phyloP scores from a whole-genome alignment of 352 stramenopile genomes.

The Phytophthora multivora region DNA sequence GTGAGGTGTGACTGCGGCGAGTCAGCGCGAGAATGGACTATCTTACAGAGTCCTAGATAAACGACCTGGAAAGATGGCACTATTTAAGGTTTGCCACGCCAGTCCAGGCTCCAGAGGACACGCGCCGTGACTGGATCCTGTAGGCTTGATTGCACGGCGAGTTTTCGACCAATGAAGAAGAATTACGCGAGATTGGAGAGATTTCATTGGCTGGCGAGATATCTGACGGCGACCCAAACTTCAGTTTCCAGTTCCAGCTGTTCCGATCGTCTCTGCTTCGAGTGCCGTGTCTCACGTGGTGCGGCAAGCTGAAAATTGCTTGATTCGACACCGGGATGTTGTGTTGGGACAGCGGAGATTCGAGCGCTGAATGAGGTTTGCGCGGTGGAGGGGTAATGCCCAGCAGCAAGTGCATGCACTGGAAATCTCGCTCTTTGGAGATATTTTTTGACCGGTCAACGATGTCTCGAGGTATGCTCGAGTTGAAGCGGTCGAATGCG shows the following conservation, averaged over 20 bases:
- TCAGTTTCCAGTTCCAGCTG: conserved; percentile 24
- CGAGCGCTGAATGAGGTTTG: not conserved
- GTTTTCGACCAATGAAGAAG: not conserved
- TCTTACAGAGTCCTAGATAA: not conserved
- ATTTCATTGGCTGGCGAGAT: not conserved
- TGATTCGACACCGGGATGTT: no score
- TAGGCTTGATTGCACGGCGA: conserved; percentile 4
- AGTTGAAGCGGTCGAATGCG: not conserved
- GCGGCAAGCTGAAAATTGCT: not conserved
- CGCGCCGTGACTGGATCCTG: conserved; percentile 21
- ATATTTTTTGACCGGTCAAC: not conserved
- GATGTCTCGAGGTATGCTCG: not conserved
- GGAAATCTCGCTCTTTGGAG: not conserved
- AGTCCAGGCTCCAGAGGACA: conserved; percentile 11
- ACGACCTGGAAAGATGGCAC: conserved; percentile 2
- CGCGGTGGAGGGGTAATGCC: no score
- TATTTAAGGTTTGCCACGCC: not conserved
- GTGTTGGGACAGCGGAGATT: not conserved
- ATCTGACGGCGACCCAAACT: conserved; percentile 6
- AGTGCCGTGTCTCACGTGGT: conserved; percentile 5
- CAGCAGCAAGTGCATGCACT: not conserved
- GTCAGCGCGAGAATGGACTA: not conserved
- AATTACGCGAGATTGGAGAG: not conserved
- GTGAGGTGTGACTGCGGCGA: not conserved
- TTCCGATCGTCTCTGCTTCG: conserved; percentile 3